These are phyloP conservation scores for Lignosus rhinocerotis DNA, from an alignment of 1,284 basidiomycete genomes.

Conservation along the genomic window DNA sequence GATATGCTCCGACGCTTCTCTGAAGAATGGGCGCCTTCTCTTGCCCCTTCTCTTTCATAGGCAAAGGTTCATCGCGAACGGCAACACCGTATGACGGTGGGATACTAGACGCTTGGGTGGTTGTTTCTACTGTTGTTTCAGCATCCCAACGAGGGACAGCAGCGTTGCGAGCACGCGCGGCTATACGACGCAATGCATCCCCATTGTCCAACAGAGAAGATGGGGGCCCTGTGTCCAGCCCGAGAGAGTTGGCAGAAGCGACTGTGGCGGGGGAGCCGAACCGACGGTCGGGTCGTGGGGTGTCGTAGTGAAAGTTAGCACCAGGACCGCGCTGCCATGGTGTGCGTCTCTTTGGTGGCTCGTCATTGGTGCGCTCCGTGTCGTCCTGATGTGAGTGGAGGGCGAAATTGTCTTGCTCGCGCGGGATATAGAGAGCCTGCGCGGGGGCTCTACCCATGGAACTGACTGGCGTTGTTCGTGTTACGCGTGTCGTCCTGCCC, in stretches of 20 bases:
- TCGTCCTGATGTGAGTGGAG: constrained; percentile 47
- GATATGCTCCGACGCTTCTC: constrained; percentile 9
- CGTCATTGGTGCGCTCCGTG: constrained; percentile 24
- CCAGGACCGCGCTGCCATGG: constrained; percentile 19
- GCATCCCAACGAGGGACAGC: constrained; percentile 36
- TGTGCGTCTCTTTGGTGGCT: constrained; percentile 7
- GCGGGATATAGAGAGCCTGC: background rate
- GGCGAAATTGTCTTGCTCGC: constrained; percentile 43
- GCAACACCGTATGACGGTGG: constrained; percentile 55
- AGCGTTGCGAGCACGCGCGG: constrained; percentile 24
- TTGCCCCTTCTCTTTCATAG: constrained; percentile 14
- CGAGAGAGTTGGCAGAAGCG: constrained; percentile 31
- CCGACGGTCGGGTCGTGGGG: constrained; percentile 26
- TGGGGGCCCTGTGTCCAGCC: constrained; percentile 31
- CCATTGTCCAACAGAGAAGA: constrained; percentile 9
- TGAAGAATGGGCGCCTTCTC: constrained; percentile 1
- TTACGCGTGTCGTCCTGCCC: constrained; percentile 22
- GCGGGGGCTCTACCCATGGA: constrained; percentile 7
- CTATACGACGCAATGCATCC: constrained; percentile 13
- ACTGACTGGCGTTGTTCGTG: constrained; percentile 19
- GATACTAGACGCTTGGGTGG: constrained; percentile 40
- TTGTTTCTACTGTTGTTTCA: constrained; percentile 39
- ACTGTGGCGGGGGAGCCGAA: constrained; percentile 24
- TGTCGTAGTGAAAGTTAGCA: constrained; percentile 24
- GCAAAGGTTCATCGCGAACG: constrained; percentile 29